Percentiles rank a stretch among this genome's conserved stretches.
Conservation (phyloP, 495 filamentous ascomycete genomes). For the Trichocladium uniseriatum region DNA sequence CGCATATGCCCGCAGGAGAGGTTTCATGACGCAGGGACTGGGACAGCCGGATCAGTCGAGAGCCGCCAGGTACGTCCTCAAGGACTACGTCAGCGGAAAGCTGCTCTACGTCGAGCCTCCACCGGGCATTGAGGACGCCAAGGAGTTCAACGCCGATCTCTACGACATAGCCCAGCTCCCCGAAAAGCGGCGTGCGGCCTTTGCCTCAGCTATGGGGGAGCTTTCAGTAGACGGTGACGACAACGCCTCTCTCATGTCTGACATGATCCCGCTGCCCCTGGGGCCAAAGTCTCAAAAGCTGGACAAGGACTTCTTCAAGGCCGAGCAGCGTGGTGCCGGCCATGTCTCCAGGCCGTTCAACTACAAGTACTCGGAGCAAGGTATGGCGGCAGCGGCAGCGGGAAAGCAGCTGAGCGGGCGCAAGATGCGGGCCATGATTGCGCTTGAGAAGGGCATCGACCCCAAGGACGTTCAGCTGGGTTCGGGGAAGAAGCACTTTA, state of each 20-base stretch:
- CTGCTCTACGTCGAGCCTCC: slow-evolving; percentile 88
- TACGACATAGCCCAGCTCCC: slow-evolving; percentile 76
- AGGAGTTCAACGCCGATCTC: slow-evolving; percentile 78
- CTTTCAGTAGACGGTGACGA: slow-evolving; percentile 26
- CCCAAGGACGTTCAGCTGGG: slow-evolving; percentile 64
- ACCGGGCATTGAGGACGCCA: slow-evolving; percentile 58
- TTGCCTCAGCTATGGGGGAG: slow-evolving; percentile 40
- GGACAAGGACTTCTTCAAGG: slow-evolving; percentile 80
- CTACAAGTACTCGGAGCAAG: slow-evolving; percentile 76
- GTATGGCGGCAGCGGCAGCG: slow-evolving; percentile 35
- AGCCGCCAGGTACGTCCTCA: slow-evolving; percentile 82
- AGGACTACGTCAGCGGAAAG: slow-evolving; percentile 96
- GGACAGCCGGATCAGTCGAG: slow-evolving; percentile 90
- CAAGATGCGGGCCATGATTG: slow-evolving; percentile 76
- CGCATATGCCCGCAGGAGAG: slow-evolving; percentile 80
- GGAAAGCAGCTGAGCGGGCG: slow-evolving; percentile 68
- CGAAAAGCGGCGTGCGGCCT: slow-evolving; percentile 53
- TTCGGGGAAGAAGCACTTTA: slow-evolving; percentile 91
- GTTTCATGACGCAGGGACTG: slow-evolving; percentile 77
- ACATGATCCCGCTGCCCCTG: slow-evolving; percentile 36
- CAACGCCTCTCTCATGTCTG: slow-evolving; percentile 34
- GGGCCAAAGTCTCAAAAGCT: slow-evolving; percentile 66
- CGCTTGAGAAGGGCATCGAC: slow-evolving; percentile 75
- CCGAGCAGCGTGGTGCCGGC: slow-evolving; percentile 47
- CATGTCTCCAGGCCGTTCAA: slow-evolving; percentile 79